Conservation (phyloP, 2,329 filamentous ascomycete species). For the Tolypocladium endophyticum region DNA sequence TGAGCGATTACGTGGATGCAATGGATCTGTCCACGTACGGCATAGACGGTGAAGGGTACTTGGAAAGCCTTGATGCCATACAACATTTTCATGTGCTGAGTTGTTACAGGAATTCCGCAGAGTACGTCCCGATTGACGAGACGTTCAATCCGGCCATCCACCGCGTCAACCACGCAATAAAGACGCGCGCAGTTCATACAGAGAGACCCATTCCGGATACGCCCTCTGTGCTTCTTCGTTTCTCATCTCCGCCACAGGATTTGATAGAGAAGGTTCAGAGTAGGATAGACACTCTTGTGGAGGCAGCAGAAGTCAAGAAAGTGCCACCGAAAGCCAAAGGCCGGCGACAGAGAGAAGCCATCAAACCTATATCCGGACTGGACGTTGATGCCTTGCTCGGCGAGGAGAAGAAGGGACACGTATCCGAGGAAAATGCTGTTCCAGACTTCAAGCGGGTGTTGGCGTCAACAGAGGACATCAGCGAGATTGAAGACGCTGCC, state of each 20-base stretch:
- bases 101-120: conserved; percentile 31
- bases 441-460: conserved; percentile 84
- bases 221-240: conserved; percentile 57
- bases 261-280: conserved; percentile 46
- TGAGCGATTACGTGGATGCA: conserved; percentile 84
- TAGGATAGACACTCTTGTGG: conserved; percentile 54
- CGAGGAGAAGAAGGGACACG: conserved; percentile 31
- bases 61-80: not conserved
- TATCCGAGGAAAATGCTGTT: conserved; percentile 62
- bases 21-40: conserved; percentile 76
- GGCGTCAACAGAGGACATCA: conserved; percentile 45
- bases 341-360: conserved; percentile 55
- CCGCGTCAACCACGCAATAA: conserved; percentile 76
- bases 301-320: conserved; percentile 72
- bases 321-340: conserved; percentile 74
- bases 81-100: not conserved
- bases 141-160: conserved; percentile 81
- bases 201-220: conserved; percentile 51
- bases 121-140: conserved; percentile 72
- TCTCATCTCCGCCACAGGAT: conserved; percentile 60
- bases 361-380: conserved; percentile 81
- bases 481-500: conserved; percentile 54
- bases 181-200: conserved; percentile 68
- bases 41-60: conserved; percentile 64
- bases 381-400: conserved; percentile 76